Base-by-base conservation (phyloP, 805 yeast species). In the Candida odintsovae region DNA sequence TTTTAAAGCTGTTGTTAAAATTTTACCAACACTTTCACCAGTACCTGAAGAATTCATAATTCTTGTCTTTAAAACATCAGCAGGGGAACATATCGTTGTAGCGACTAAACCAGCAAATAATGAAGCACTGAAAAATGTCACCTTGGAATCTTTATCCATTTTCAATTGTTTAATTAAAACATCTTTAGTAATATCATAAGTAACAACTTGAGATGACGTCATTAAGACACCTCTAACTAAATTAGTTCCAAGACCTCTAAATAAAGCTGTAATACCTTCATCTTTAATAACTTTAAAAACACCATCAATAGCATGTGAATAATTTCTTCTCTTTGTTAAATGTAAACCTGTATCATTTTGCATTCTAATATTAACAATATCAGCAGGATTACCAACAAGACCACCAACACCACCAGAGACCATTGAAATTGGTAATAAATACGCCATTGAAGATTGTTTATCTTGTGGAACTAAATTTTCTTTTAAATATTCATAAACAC, bases 191-290 rank as follows among this genome's bases (percentile, higher is more conserved):
- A 83, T 72, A 62, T 88, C 96, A 59, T 88, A 88, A 0, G 95
- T 83, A 5, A 87, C 96, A 46, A 87, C 94, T 62, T 88, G 96
- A 3, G 92, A 82, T 0, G 95, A 90, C 0, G 96, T 88, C 96
- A 88, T 88, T 46, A 88, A 70, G 9, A 87, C 78, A 31, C 95
- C 96, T 61, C 96, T 76, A 2, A 80, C 75, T 53, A 86, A 72
- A 61, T 88, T 88, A 16, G 96, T 95, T 11, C 74, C 76, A 47
- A 86, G 71, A 1, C 96, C 96, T 50, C 90, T 72, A 58, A 84
- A 80, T 44, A 86, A 67, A 1, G 88, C 71, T 9, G 57, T 44
- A 1, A 72, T 55, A 15, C 86, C 84, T 61, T 89, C 96, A 31
- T 81, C 80, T 41, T 62, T 68, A 8, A 68, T 56, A 42, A 89